Evolutionary conservation across 2,329 filamentous ascomycete genomes (phyloP).

Genomic region (Gnomoniopsis smithogilvyi): DNA sequence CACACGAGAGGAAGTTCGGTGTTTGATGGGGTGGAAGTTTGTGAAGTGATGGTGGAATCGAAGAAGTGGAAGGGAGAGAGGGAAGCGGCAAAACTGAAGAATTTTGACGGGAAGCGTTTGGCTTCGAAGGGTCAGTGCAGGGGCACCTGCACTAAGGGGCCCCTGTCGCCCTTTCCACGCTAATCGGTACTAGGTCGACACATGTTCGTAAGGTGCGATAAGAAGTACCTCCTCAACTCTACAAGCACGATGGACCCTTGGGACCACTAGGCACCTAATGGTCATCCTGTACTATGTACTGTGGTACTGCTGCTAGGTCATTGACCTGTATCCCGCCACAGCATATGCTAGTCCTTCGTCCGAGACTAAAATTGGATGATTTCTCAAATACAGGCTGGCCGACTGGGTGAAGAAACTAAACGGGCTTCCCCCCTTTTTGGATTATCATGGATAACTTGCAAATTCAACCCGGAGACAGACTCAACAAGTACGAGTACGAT

Average conservation of each 20-base stretch:
- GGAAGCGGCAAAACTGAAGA: constrained; percentile 20
- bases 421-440: too few species aligned
- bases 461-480: too few species aligned
- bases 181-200: not conserved
- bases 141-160: not conserved
- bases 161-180: not conserved
- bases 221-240: not conserved
- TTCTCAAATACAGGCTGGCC: not conserved
- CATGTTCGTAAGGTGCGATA: not conserved
- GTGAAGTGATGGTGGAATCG: constrained; percentile 21
- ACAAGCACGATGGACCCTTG: too few species aligned
- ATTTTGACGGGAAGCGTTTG: not conserved
- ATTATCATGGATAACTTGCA: too few species aligned
- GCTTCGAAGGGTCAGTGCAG: not conserved
- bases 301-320: too few species aligned
- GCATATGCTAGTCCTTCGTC: not conserved
- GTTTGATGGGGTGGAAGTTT: constrained; percentile 23
- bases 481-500: too few species aligned
- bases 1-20: constrained; percentile 27
- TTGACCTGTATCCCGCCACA: not conserved
- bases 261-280: too few species aligned
- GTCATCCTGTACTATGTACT: too few species aligned
- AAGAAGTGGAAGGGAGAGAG: constrained; percentile 27
- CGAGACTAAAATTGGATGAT: not conserved
- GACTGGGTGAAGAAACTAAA: too few species aligned